Base-by-base conservation (phyloP, 2,329 filamentous ascomycete species). In the Alternaria ethzedia region DNA sequence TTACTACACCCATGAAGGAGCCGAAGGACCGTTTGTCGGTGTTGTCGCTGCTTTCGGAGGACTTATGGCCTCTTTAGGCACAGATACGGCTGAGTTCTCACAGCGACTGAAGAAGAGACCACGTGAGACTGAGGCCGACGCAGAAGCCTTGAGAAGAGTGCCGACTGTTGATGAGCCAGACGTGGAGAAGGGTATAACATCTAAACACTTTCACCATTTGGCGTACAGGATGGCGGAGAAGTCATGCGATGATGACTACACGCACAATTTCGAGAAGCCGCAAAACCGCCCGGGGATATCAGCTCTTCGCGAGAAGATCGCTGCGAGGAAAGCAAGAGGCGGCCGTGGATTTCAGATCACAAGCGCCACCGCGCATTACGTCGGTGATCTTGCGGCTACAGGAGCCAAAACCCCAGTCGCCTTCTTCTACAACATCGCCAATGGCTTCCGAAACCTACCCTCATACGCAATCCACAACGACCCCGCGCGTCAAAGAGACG, bases 1-100 rank as follows among this genome's bases (percentile, higher is more conserved):
- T 32, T 71, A 68, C 69, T 70, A 71, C 43, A 59, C 66, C 32
- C 65, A 73, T 21, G 66, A 73, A 54, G 69, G 69, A 6, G 70
- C 69, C 2, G 69, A 71, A 61, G 43, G 52, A 1, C 68, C 69
- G 3, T 8, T 61, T 0, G 52, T 64, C 5, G 70, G 69, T 30
- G 56, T 47, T 0, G 26, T 67, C 36, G 70, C 68, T 43, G 69
- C 68, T 10, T 59, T 66, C 0, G 54, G 61, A 28, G 66, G 65
- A 2, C 59, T 69, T 7, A 50, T 70, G 28, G 28, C 65, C 2
- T 45, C 47, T 3, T 10, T 73, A 3, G 54, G 56, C 3, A 71
- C 61, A 3, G 60, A 68, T 15, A 71, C 69, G 0, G 28, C 62
- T 0, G 66, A 69, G 7, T 71, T 63, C 21, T 62, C 57, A 3